phyloP scores from a whole-genome alignment of 495 filamentous ascomycete species.

The Podospora comata region DNA sequence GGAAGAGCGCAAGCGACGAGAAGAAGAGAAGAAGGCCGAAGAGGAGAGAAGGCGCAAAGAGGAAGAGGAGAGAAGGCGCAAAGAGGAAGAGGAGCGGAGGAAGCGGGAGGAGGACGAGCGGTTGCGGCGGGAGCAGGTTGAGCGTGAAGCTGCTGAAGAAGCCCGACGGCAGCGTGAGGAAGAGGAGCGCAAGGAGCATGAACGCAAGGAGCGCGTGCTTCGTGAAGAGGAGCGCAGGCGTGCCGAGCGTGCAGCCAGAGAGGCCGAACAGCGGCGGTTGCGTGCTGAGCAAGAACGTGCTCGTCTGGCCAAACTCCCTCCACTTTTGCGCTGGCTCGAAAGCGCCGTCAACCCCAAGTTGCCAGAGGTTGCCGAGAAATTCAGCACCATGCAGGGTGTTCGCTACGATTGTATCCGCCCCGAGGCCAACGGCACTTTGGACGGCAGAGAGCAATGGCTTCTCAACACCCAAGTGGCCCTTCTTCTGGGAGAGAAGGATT shows the following conservation, averaged over 20 bases:
- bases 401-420: slow-evolving; percentile 54
- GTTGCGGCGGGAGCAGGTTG: slow-evolving; percentile 40
- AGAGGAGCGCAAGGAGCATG: slow-evolving; percentile 30
- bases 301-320: slow-evolving; percentile 50
- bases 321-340: slow-evolving; percentile 53
- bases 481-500: slow-evolving; percentile 71
- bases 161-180: slow-evolving; percentile 44
- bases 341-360: slow-evolving; percentile 46
- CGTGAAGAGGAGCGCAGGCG: slow-evolving; percentile 57
- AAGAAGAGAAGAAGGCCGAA: slow-evolving; percentile 45
- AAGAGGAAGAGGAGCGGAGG: slow-evolving; percentile 34
- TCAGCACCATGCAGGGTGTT: slow-evolving; percentile 49
- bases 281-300: slow-evolving; percentile 46
- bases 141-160: slow-evolving; percentile 45
- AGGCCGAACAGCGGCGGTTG: slow-evolving; percentile 50
- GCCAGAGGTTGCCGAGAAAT: slow-evolving; percentile 47
- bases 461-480: slow-evolving; percentile 74
- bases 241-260: slow-evolving; percentile 45
- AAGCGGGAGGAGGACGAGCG: slow-evolving; percentile 41
- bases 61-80: slow-evolving; percentile 27
- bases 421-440: slow-evolving; percentile 42
- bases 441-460: slow-evolving; percentile 66
- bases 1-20: slow-evolving; percentile 39
- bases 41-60: slow-evolving; percentile 14
- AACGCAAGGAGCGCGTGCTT: slow-evolving; percentile 41